phyloP scores from a whole-genome alignment of 208 protist species.

The Polymyxa betae region DNA sequence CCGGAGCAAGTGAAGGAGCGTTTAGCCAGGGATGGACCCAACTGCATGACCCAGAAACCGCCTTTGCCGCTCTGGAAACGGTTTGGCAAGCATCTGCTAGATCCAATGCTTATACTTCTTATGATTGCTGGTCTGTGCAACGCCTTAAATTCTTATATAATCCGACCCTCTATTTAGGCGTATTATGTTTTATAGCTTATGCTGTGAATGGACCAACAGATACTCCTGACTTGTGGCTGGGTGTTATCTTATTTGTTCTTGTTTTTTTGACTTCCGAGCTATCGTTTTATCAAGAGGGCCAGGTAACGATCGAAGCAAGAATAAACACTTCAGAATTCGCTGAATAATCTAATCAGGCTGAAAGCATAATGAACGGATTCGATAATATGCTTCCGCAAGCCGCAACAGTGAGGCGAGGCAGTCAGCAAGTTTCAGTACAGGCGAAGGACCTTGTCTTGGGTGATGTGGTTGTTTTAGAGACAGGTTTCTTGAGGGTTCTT shows the following conservation, averaged over 20 bases:
- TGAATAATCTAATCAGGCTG: slow-evolving; percentile 2
- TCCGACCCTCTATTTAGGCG: neutral
- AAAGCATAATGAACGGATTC: slow-evolving; percentile 36
- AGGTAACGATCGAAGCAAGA: neutral
- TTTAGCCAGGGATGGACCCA: neutral
- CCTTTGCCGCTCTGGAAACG: slow-evolving; percentile 13
- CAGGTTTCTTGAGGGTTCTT: neutral
- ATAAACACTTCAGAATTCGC: neutral
- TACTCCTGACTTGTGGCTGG: slow-evolving; percentile 1
- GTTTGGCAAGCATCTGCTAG: slow-evolving; percentile 28
- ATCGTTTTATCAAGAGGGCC: slow-evolving; percentile 42
- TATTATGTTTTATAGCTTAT: neutral
- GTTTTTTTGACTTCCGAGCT: neutral
- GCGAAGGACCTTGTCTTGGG: neutral
- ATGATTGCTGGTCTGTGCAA: neutral
- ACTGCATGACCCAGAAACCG: slow-evolving; percentile 25
- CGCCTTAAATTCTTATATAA: neutral
- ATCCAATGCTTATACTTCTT: slow-evolving; percentile 29
- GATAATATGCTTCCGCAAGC: slow-evolving; percentile 8
- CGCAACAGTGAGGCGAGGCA: neutral
- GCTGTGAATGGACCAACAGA: neutral
- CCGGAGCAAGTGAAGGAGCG: neutral
- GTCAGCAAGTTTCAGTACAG: neutral
- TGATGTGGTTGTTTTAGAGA: neutral
- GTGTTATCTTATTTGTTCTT: neutral